Percentiles rank a stretch among this genome's conserved stretches.
Evolutionary conservation across 176 grass and related monocot genomes (phyloP).

Genomic region (Aechmea fasciata): DNA sequence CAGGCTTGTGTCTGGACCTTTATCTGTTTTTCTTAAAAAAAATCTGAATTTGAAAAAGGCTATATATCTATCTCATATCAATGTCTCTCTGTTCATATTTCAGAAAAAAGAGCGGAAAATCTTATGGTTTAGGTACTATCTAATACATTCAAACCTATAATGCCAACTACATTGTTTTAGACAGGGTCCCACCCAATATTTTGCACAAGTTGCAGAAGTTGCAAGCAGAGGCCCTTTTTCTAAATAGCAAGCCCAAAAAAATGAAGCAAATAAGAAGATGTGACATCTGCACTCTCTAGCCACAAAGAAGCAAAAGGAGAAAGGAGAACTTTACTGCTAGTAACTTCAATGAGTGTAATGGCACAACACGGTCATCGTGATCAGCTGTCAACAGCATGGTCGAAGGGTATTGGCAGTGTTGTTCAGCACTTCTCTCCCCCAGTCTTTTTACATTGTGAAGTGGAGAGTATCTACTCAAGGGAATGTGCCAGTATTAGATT

Average conservation of each 20-base stretch:
- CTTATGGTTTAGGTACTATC: no score
- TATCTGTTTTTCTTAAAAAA: no score
- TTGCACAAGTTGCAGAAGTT: no score
- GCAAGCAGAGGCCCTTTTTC: no score
- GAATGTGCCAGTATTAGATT: background rate
- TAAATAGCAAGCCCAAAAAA: background rate
- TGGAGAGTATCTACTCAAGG: conserved; percentile 62
- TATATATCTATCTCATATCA: no score
- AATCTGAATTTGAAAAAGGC: no score
- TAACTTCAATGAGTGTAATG: conserved; percentile 83
- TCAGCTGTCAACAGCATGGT: conserved; percentile 84
- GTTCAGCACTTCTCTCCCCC: conserved; percentile 49
- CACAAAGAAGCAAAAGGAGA: conserved; percentile 6
- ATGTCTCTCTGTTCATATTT: no score
- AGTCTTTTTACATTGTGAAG: conserved; percentile 76
- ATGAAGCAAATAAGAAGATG: background rate
- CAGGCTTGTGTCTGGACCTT: no score
- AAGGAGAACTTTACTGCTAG: conserved; percentile 64
- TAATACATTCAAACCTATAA: no score
- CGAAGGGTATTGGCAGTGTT: conserved; percentile 52
- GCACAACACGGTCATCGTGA: conserved; percentile 91
- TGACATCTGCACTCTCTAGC: background rate
- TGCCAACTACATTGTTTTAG: no score
- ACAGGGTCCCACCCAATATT: no score
- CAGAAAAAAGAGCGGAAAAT: background rate